Conservation (phyloP, 805 yeast genomes). For the Sungouiozyma intestinalis region DNA sequence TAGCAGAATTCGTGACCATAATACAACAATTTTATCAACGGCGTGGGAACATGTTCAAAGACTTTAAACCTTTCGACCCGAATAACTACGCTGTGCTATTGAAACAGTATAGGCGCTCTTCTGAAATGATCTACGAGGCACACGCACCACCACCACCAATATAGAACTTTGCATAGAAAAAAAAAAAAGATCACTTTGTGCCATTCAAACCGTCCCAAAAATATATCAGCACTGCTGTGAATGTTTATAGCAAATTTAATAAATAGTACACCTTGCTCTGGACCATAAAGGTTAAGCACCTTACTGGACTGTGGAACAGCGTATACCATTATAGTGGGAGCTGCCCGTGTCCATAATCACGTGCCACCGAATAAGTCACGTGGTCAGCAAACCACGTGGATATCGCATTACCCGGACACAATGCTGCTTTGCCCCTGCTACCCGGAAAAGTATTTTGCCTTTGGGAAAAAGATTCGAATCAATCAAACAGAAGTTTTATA, state of each 20-base stretch:
- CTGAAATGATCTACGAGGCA: conserved; percentile 24
- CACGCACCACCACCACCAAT: conserved; percentile 29
- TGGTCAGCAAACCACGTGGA: too few species aligned
- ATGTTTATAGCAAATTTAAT: too few species aligned
- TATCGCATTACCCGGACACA: not conserved
- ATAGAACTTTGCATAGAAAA: too few species aligned
- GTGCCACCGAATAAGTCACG: too few species aligned
- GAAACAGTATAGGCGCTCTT: conserved; percentile 18
- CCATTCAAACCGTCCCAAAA: too few species aligned
- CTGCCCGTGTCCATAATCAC: too few species aligned
- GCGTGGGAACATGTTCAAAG: conserved; percentile 15
- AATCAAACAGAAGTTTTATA: not conserved
- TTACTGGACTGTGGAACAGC: too few species aligned
- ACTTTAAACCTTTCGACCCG: conserved; percentile 16
- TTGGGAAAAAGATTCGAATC: not conserved
- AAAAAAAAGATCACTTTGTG: too few species aligned
- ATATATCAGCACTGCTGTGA: too few species aligned
- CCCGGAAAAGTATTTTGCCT: not conserved
- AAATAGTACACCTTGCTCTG: too few species aligned
- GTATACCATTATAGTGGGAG: too few species aligned
- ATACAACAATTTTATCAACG: conserved; percentile 24
- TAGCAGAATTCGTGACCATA: conserved; percentile 27
- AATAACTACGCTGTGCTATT: conserved; percentile 16
- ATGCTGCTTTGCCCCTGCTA: not conserved
- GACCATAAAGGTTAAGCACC: too few species aligned